A percentile compares a stretch with the other conserved stretches of the same genome.
phyloP scores from a whole-genome alignment of 805 yeast species.

The Saturnispora zaruensis region DNA sequence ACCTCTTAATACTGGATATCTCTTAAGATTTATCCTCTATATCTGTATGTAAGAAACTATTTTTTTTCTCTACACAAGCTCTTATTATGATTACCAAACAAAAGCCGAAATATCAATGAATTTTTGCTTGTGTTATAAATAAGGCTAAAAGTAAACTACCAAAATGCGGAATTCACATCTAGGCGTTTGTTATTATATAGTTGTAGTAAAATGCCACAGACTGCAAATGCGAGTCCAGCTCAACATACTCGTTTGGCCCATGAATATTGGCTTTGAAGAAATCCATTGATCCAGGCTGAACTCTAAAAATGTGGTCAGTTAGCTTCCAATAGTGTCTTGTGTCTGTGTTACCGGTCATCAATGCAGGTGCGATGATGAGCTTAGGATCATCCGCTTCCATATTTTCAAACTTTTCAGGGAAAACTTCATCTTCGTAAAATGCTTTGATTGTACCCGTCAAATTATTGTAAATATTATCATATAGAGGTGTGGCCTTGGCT shows the following conservation, averaged over 20 bases:
- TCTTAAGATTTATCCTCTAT: neutral
- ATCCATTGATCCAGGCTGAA: conserved; percentile 34
- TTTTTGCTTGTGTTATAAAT: neutral
- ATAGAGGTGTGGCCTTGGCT: conserved; percentile 37
- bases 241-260: conserved; percentile 54
- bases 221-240: conserved; percentile 51
- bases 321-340: conserved; percentile 56
- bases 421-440: conserved; percentile 44
- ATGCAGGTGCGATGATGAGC: conserved; percentile 42
- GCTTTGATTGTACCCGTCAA: conserved; percentile 57
- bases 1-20: neutral
- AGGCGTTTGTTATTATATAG: conserved; percentile 9
- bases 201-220: conserved; percentile 33
- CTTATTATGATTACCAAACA: too few species aligned
- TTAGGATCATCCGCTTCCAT: conserved; percentile 6
- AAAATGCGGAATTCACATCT: neutral
- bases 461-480: conserved; percentile 41
- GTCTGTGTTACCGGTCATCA: conserved; percentile 66
- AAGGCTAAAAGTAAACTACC: neutral
- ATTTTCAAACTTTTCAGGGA: conserved; percentile 21
- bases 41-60: neutral
- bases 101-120: too few species aligned
- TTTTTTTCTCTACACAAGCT: neutral
- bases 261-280: conserved; percentile 35
- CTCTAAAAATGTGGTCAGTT: conserved; percentile 51